A percentile compares a stretch with the other conserved stretches of the same genome.
Conservation (phyloP, 163 green algal genomes). For the Prototheca cutis region DNA sequence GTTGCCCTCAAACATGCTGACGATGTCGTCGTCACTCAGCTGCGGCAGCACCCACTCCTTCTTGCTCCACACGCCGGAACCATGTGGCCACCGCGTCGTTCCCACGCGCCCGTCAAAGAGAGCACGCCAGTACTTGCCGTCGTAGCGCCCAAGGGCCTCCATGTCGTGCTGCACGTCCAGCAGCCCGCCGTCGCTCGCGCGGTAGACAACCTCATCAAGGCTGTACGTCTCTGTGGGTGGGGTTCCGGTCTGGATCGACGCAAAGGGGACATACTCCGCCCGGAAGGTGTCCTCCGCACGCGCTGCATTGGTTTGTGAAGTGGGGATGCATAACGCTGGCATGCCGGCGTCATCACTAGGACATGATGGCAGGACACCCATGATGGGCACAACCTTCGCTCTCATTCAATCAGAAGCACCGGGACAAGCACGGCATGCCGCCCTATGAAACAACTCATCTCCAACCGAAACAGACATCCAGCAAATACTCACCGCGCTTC, state of each 20-base stretch:
- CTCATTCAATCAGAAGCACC: too few relatives aligned
- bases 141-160: constrained; percentile 73
- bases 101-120: constrained; percentile 88
- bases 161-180: constrained; percentile 98
- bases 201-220: constrained; percentile 90
- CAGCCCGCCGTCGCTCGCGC: constrained; percentile 67
- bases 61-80: constrained; percentile 97
- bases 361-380: too few relatives aligned
- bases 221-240: constrained; percentile 67
- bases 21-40: constrained; percentile 80
- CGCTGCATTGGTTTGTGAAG: background rate
- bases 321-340: too few relatives aligned
- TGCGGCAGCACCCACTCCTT: constrained; percentile 96
- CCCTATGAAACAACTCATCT: too few relatives aligned
- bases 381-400: too few relatives aligned
- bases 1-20: constrained; percentile 99
- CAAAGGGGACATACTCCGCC: constrained; percentile 83
- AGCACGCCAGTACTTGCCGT: constrained; percentile 81
- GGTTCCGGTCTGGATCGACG: constrained; percentile 35
- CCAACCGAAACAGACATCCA: too few relatives aligned
- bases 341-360: too few relatives aligned
- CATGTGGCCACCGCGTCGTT: constrained; percentile 89
- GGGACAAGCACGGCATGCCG: too few relatives aligned
- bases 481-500: constrained; percentile 2
- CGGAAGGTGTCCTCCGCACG: constrained; percentile 43